Base-by-base conservation (phyloP, 495 filamentous ascomycete genomes). In the Penicillium angulare region DNA sequence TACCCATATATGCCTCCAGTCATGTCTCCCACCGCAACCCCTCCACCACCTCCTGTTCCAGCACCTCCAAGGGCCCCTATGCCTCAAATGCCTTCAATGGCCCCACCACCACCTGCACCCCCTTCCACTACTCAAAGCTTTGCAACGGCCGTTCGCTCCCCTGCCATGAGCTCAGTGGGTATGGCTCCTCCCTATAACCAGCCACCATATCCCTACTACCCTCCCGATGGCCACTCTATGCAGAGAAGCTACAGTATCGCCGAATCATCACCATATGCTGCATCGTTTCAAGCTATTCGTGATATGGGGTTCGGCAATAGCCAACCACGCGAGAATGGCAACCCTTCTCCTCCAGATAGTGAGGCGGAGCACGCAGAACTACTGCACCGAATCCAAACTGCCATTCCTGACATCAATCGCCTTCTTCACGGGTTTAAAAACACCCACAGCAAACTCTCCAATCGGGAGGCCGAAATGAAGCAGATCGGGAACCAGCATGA, bases 351-450 rank as follows among this genome's bases (percentile, higher is more conserved):
- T 9, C 62, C 65, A 5, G 71, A 75, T 2, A 60, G 52, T 10
- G 57, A 68, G 23, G 59, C 62, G 13, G 74, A 77, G 35, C 66
- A 73, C 15, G 56, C 72, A 29, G 69, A 74, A 47, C 69, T 79
- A 45, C 67, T 80, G 5, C 56, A 73, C 27, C 61, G 77, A 10
- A 74, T 80, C 42, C 69, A 76, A 44, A 70, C 69, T 43, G 76
- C 71, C 7, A 70, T 80, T 47, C 78, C 78, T 3, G 78, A 80
- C 36, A 68, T 80, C 50, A 71, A 67, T 42, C 68, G 69, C 17
- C 64, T 80, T 24, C 59, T 80, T 13, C 60, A 70, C 53, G 69
- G 69, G 3, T 79, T 73, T 61, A 74, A 68, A 45, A 68, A 66
- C 38, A 77, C 74, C 2, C 72, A 74, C 29, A 69, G 60, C 47